phyloP scores from a whole-genome alignment of 192 early-diverging fungal species.

The Entomortierella parvispora region DNA sequence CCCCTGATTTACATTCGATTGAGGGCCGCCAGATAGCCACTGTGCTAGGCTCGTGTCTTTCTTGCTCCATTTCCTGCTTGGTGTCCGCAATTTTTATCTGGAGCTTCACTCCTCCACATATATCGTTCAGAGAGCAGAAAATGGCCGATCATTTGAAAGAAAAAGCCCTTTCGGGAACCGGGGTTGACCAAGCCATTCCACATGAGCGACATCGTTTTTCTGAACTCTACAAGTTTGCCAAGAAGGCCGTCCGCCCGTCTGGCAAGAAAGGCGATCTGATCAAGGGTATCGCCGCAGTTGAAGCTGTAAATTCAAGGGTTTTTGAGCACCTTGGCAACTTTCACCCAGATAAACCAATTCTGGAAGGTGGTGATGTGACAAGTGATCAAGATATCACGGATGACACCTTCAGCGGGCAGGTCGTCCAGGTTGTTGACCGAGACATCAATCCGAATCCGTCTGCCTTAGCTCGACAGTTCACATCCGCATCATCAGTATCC shows the following conservation, averaged over 20 bases:
- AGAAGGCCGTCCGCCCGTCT: neutral
- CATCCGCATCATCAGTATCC: neutral
- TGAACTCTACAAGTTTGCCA: too few relatives aligned
- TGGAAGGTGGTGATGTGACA: too few relatives aligned
- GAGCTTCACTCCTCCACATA: too few relatives aligned
- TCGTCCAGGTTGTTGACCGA: neutral
- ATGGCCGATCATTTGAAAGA: too few relatives aligned
- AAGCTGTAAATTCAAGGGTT: neutral
- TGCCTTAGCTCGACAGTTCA: neutral
- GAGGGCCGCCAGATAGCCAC: too few relatives aligned
- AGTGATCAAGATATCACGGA: too few relatives aligned
- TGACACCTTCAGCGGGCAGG: neutral
- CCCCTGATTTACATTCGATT: too few relatives aligned
- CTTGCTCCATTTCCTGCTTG: too few relatives aligned
- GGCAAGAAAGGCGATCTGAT: conserved; percentile 7
- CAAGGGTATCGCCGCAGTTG: neutral
- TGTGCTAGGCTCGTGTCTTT: too few relatives aligned
- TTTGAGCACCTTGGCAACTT: neutral
- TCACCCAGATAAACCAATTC: neutral
- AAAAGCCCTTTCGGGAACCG: neutral
- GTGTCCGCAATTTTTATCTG: too few relatives aligned
- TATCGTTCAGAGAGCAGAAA: too few relatives aligned
- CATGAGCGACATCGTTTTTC: neutral
- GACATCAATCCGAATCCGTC: neutral
- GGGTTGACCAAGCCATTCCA: neutral